phyloP scores from a whole-genome alignment of 176 grass and related monocot genomes.

The Pharus latifolius region DNA sequence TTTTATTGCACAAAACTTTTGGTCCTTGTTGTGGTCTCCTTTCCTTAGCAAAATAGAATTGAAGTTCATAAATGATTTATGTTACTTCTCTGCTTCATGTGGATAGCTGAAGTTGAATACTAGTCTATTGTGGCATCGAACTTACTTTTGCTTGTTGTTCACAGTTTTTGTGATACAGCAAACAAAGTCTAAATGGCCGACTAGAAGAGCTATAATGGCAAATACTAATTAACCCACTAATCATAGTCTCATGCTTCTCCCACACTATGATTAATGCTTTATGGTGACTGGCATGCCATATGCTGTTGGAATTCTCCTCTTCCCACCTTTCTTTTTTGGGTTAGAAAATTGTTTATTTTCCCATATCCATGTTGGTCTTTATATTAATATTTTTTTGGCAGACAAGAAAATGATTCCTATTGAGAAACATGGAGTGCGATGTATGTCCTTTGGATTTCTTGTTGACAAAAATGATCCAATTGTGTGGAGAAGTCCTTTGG shows the following conservation, averaged over 20 bases:
- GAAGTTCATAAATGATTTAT: too few species aligned
- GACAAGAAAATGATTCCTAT: constrained; percentile 97
- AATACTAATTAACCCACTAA: not conserved
- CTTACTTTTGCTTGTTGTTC: too few species aligned
- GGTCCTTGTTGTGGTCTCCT: too few species aligned
- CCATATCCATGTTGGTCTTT: not conserved
- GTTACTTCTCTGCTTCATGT: too few species aligned
- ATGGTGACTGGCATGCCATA: not conserved
- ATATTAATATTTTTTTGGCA: constrained; percentile 13
- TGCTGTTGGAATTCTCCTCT: too few species aligned
- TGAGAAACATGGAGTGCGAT: constrained; percentile 77
- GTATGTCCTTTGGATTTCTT: constrained; percentile 98
- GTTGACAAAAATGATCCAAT: constrained; percentile 88
- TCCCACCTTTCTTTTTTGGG: not conserved
- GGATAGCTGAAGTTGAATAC: too few species aligned
- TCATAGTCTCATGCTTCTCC: not conserved
- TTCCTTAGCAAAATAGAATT: too few species aligned
- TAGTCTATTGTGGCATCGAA: too few species aligned
- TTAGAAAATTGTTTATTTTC: not conserved
- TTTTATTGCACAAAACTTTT: too few species aligned
- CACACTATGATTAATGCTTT: not conserved
- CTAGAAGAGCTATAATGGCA: too few species aligned
- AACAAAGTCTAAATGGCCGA: too few species aligned
- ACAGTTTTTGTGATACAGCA: too few species aligned
- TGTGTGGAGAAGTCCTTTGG: constrained; percentile 99